Evolutionary conservation across 306 rosid genomes (phyloP), one percentile per base, ranked within the genome.

Genomic region (Sindora glabra): DNA sequence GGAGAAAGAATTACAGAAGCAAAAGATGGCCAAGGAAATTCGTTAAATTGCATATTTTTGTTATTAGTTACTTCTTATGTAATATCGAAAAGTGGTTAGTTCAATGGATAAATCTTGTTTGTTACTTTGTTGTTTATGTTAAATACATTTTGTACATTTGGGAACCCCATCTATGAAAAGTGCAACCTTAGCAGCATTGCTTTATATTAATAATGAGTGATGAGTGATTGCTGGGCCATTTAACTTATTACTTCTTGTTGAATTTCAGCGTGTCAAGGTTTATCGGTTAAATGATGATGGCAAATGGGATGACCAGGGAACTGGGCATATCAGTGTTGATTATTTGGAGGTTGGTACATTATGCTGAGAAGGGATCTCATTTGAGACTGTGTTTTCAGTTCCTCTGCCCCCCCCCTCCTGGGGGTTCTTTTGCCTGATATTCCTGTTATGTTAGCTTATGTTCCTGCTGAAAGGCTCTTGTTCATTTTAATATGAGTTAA

Each of bases 251-350:
- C 65, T 48, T 67, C 23, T 64, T 49, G 30, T 47, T 72, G 65
- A 24, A 64, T 72, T 75, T 71, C 97, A 91, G 98, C 96, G 98
- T 34, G 98, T 91, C 57, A 91, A 91, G 82, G 95, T 91, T 23
- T 91, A 91, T 69, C 98, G 98, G 27, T 68, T 91, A 69, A 91
- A 72, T 76, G 95, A 79, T n/a, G 96, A 83, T 62, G 98, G 91
- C 26, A 91, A 91, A 74, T 91, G 98, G 98, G 98, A 91, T 65
- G 98, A 91, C 71, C 96, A 88, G 78, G 98, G 98, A 59, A 91
- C 98, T 63, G 96, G 98, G 29, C 95, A 91, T 63, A 86, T 83
- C 60, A 62, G 84, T 70, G 86, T 91, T 67, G 96, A 91, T 78
- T 91, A 81, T 77, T 25, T 85, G 70, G 98, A 91, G 96, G 98